Conservation (phyloP, 805 yeast species). For the Saccharomycopsis sp. region DNA sequence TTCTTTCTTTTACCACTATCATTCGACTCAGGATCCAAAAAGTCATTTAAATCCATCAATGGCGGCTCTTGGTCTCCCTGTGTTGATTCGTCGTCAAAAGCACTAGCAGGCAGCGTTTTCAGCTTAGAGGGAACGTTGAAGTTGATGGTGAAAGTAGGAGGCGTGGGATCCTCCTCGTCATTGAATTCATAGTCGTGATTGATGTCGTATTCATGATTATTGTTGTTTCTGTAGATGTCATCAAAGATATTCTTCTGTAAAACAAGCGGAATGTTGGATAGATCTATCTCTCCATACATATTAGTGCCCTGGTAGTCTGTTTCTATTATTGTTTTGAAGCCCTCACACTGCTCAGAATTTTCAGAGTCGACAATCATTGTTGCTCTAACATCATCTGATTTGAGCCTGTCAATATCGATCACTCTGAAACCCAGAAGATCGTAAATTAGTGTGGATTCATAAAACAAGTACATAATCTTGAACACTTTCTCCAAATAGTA, state of each 20-base stretch:
- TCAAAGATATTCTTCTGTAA: conserved; percentile 3
- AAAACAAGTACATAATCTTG: not conserved
- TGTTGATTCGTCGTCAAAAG: not conserved
- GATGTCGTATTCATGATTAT: conserved; percentile 4
- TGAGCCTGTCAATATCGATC: not conserved
- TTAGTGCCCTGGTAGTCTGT: not conserved
- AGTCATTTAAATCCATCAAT: not conserved
- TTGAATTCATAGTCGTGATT: conserved; percentile 11
- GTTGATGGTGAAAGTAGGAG: conserved; percentile 10
- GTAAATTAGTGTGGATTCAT: not conserved
- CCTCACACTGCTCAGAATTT: not conserved
- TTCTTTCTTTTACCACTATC: conserved; percentile 24
- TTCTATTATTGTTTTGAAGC: not conserved
- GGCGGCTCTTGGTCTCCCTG: not conserved
- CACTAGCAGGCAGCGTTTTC: too few relatives aligned
- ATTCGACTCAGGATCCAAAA: not conserved
- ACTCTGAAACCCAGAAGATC: conserved; percentile 5
- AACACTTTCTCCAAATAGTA: conserved; percentile 4
- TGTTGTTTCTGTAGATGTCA: not conserved
- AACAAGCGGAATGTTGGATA: not conserved
- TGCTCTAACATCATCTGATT: not conserved
- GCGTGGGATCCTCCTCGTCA: conserved; percentile 17
- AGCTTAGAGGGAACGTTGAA: not conserved
- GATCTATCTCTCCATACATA: not conserved
- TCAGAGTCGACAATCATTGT: not conserved